Conservation (phyloP, 148 eudicot genomes). For the Spergularia bocconei region DNA sequence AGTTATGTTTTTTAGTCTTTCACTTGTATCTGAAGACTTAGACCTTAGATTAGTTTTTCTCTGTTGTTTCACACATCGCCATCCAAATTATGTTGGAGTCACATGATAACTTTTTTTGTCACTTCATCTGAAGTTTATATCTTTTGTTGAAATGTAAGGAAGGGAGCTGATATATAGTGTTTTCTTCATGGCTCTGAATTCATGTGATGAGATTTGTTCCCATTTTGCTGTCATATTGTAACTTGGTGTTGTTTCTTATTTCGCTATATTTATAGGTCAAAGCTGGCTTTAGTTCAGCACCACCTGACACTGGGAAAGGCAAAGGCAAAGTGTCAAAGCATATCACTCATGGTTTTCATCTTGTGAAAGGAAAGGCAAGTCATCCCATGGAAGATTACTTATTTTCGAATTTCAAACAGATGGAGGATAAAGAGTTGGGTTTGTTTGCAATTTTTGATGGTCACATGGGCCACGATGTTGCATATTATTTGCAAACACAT, state of each 20-base stretch:
- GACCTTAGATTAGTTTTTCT: background rate
- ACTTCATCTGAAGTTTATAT: background rate
- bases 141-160: background rate
- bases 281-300: constrained; percentile 33
- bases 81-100: background rate
- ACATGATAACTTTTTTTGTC: background rate
- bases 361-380: constrained; percentile 59
- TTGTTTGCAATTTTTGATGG: constrained; percentile 73
- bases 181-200: background rate
- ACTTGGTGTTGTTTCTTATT: background rate
- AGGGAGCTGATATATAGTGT: too few relatives aligned
- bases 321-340: constrained; percentile 36
- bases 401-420: constrained; percentile 47
- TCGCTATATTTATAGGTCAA: constrained; percentile 16
- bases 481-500: constrained; percentile 44
- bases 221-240: background rate
- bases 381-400: constrained; percentile 73
- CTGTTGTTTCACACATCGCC: background rate
- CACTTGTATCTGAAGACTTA: background rate
- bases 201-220: background rate
- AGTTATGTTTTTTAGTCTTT: background rate
- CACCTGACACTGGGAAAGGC: constrained; percentile 46
- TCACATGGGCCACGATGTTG: constrained; percentile 70
- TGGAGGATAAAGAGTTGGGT: constrained; percentile 55
- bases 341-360: constrained; percentile 55